These are phyloP conservation scores for Quercus gilva DNA, from an alignment of 306 rosid genomes.

Conservation along the genomic window DNA sequence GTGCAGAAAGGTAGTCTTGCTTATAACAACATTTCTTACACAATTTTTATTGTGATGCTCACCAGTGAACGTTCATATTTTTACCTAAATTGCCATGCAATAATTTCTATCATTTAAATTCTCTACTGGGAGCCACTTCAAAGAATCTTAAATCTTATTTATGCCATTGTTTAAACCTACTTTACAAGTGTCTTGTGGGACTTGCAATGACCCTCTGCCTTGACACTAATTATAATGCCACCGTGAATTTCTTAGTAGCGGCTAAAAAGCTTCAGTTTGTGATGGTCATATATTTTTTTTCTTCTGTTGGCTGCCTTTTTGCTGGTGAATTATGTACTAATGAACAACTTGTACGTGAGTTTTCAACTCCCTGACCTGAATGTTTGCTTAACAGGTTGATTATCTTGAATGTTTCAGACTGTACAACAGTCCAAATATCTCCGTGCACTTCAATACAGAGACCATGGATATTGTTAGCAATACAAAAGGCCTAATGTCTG, in stretches of 20 bases:
- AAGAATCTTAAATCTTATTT: neutral
- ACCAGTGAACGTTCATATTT: too few relatives aligned
- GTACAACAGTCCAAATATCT: constrained; percentile 78
- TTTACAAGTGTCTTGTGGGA: too few relatives aligned
- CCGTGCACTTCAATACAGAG: too few relatives aligned
- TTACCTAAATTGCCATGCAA: neutral
- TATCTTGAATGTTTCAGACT: constrained; percentile 99
- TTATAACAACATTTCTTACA: too few relatives aligned
- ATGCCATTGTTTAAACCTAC: neutral
- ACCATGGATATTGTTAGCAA: too few relatives aligned
- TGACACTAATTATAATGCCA: too few relatives aligned
- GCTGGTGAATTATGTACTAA: constrained; percentile 48
- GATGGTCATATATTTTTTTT: neutral
- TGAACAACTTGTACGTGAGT: constrained; percentile 64
- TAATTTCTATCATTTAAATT: neutral
- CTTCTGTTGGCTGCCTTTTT: constrained; percentile 17
- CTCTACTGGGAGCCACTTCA: neutral
- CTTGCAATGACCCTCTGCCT: too few relatives aligned
- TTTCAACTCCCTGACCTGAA: constrained; percentile 78
- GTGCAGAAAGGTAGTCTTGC: too few relatives aligned
- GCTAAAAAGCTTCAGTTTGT: neutral
- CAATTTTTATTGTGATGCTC: too few relatives aligned
- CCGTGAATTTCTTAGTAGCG: too few relatives aligned
- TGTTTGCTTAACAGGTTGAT: constrained; percentile 99
- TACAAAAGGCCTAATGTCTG: constrained; percentile 76